Conservation (phyloP, 257 asterid genomes). For the Solanum chaucha region DNA sequence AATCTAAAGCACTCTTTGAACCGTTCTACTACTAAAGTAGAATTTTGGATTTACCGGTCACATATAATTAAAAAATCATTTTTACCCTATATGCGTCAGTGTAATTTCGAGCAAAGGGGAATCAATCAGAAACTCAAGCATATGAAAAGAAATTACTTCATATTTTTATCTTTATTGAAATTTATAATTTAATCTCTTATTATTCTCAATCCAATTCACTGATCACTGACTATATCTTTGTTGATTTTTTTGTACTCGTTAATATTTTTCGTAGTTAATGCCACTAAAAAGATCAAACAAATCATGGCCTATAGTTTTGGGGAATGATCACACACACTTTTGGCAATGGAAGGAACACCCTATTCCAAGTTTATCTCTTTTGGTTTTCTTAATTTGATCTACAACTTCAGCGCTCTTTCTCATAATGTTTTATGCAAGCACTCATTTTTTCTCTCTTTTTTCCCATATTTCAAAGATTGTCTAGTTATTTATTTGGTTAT, state of each 20-base stretch:
- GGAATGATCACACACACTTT: not conserved
- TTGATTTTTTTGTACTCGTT: not conserved
- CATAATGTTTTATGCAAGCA: not conserved
- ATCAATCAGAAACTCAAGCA: not conserved
- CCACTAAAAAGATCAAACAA: not conserved
- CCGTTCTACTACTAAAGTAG: not conserved
- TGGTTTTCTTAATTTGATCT: not conserved
- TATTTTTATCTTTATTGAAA: not conserved
- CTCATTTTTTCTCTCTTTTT: not conserved
- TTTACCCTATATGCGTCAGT: not conserved
- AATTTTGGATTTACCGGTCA: too few species aligned
- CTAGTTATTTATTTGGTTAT: not conserved
- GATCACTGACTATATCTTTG: not conserved
- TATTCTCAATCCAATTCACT: not conserved
- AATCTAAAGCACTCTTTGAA: not conserved
- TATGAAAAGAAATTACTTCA: not conserved
- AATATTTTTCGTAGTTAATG: not conserved
- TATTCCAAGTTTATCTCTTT: slow-evolving; percentile 23
- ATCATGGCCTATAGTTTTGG: not conserved
- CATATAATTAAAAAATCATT: too few species aligned
- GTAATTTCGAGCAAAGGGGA: not conserved
- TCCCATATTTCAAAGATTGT: not conserved
- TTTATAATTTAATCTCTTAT: not conserved
- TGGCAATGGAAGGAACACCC: slow-evolving; percentile 18
- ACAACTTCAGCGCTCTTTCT: not conserved